Conservation (phyloP, 192 early-diverging fungal genomes). For the Umbelopsis sp. region DNA sequence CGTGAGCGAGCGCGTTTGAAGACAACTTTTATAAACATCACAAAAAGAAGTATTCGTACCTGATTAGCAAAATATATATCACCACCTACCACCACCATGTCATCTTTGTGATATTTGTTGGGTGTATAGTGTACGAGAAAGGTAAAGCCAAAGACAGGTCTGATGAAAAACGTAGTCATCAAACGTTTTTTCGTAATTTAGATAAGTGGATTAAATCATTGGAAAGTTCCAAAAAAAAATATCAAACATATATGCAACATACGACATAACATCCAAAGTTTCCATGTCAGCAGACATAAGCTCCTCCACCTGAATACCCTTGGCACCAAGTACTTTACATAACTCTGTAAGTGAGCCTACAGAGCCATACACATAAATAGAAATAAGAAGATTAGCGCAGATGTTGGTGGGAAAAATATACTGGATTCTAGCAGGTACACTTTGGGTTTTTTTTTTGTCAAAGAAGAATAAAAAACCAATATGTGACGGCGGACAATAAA, state of each 20-base stretch:
- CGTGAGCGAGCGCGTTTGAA: constrained; percentile 9
- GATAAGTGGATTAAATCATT: too few species aligned
- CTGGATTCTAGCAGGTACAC: neutral
- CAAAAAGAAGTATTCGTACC: neutral
- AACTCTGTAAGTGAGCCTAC: constrained; percentile 65
- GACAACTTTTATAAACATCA: neutral
- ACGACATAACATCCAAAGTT: constrained; percentile 10
- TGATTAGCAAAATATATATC: constrained; percentile 33
- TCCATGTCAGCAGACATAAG: constrained; percentile 8
- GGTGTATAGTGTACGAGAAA: constrained; percentile 14
- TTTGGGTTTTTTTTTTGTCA: neutral
- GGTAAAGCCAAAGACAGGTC: constrained; percentile 18
- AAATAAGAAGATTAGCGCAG: neutral
- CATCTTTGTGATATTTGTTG: constrained; percentile 17
- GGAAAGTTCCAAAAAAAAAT: constrained; percentile 44
- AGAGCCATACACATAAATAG: neutral
- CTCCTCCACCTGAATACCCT: constrained; percentile 63
- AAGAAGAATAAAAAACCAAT: neutral
- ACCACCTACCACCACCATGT: constrained; percentile 4
- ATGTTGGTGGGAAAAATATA: constrained; percentile 18
- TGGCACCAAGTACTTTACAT: constrained; percentile 63
- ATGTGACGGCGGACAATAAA: constrained; percentile 19
- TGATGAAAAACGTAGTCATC: neutral
- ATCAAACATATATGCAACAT: constrained; percentile 4
- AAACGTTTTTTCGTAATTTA: too few species aligned